Conservation (phyloP, 1,284 basidiomycete genomes). For the Cryptococcus sp. region DNA sequence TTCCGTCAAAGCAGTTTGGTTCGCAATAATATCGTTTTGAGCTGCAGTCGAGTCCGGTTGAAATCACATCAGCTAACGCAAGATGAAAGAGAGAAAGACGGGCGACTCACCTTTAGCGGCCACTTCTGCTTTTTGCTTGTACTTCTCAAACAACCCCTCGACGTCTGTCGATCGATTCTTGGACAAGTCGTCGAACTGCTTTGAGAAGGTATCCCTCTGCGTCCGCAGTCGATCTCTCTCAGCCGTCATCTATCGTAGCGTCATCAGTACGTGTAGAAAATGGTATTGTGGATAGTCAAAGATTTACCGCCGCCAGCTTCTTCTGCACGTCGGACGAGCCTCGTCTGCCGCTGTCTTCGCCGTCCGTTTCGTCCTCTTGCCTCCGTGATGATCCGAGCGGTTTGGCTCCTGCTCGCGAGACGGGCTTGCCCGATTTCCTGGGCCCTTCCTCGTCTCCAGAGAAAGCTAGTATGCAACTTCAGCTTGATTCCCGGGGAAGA, state of each 20-base stretch:
- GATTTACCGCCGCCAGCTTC: slow-evolving; percentile 24
- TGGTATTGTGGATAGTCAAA: not conserved
- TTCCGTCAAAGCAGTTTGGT: slow-evolving; percentile 40
- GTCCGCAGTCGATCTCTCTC: slow-evolving; percentile 34
- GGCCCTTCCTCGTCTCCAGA: slow-evolving; percentile 7
- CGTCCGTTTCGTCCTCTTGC: slow-evolving; percentile 1
- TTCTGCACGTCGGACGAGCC: slow-evolving; percentile 11
- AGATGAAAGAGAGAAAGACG: not conserved
- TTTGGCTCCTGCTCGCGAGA: slow-evolving; percentile 5
- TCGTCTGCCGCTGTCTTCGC: slow-evolving; percentile 5
- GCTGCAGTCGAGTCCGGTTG: slow-evolving; percentile 26
- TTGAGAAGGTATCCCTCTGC: slow-evolving; percentile 44
- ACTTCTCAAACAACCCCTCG: slow-evolving; percentile 43
- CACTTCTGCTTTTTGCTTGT: slow-evolving; percentile 39
- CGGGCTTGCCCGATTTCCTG: slow-evolving; percentile 3
- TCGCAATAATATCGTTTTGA: slow-evolving; percentile 47
- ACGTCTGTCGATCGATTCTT: slow-evolving; percentile 33
- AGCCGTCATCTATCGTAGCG: slow-evolving; percentile 28
- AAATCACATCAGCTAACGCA: no score
- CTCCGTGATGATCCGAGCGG: not conserved
- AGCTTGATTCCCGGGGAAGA: not conserved
- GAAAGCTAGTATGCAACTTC: not conserved
- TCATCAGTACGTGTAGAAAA: not conserved
- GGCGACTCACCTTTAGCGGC: slow-evolving; percentile 37
- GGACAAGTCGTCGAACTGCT: slow-evolving; percentile 51